Evolutionary conservation across 2,329 filamentous ascomycete species (phyloP), one percentile per base, ranked within the genome.

Genomic region (Curvularia hawaiiensis): DNA sequence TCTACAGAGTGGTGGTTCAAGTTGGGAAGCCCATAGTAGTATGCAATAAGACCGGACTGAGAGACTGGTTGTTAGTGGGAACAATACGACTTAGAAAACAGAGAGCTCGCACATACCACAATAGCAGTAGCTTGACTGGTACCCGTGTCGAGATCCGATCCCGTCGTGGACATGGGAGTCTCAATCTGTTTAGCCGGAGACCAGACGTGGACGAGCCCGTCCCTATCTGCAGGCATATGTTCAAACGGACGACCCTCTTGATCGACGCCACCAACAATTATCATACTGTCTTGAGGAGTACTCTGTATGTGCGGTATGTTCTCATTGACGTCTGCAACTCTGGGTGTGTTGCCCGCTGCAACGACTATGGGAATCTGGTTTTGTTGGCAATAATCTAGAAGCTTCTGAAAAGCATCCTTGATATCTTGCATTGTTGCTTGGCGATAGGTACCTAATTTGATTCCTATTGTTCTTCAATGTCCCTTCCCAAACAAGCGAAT

Each of bases 21-120:
- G 16, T 49, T 49, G 10, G 31, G 46, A 14, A 49, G 20, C 8
- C 46, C 31, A 24, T 49, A 22, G 33, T 49, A 49, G 14, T 38
- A 49, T n/a, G 46, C 46, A 7, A 49, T 38, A 18, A 49, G 46
- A 26, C 46, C 46, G 6, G 46, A 49, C 33, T 49, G 20, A 4
- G 20, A n/a, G 4, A 2, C 2, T 28, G 16, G 14, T 9, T 18
- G 12, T 49, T 38, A 49, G 46, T 16, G 12, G 24, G 11, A 14
- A 1, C 4, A 14, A 4, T 5, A 30, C n/a, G 24, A 40, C 18
- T 1, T 7, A 1, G 22, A 45, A 11, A 14, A 14, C 14, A 35
- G 12, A 35, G 7, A 35, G n/a, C 8, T 4, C 1, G 1, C 12
- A 26, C 10, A 12, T 52, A 26, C 40, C 40, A 26, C 41, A 6